These are phyloP conservation scores for Hypoxylon sp. DNA, from an alignment of 2,329 filamentous ascomycete species.

Conservation along the genomic window DNA sequence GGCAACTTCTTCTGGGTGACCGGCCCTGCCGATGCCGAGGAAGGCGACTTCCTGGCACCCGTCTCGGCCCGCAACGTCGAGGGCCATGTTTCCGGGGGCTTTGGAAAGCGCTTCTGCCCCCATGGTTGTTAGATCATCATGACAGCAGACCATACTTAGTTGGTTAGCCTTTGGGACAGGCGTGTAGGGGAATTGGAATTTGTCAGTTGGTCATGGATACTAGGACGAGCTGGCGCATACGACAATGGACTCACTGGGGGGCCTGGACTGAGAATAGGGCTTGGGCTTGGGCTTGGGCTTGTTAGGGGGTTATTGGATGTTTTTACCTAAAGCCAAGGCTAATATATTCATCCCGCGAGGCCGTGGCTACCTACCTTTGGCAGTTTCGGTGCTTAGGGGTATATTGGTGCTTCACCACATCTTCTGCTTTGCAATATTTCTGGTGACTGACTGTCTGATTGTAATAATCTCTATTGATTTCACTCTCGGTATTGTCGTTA, in stretches of 20 bases:
- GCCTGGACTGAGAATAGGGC: too few relatives aligned
- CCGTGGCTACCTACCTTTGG: too few relatives aligned
- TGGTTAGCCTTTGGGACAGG: too few relatives aligned
- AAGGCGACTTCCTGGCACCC: not conserved
- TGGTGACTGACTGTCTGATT: too few relatives aligned
- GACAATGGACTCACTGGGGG: too few relatives aligned
- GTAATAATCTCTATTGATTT: not conserved
- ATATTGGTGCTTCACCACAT: not conserved
- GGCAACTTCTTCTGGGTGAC: slow-evolving; percentile 15
- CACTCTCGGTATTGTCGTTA: not conserved
- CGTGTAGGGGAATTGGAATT: too few relatives aligned
- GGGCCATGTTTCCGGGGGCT: slow-evolving; percentile 10
- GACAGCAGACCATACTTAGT: too few relatives aligned
- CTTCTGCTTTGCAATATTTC: not conserved
- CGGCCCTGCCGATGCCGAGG: not conserved
- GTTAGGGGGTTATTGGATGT: not conserved
- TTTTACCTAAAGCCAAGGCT: not conserved
- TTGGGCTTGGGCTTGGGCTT: not conserved
- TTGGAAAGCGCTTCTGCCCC: slow-evolving; percentile 1
- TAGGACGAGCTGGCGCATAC: too few relatives aligned
- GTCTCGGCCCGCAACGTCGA: not conserved
- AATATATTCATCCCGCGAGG: not conserved
- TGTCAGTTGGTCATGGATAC: not conserved
- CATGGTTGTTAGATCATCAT: too few relatives aligned
- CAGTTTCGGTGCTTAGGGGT: not conserved